Conservation (phyloP, 129 eudicot species). For the sunflower (Helianthus annuus) region DNA sequence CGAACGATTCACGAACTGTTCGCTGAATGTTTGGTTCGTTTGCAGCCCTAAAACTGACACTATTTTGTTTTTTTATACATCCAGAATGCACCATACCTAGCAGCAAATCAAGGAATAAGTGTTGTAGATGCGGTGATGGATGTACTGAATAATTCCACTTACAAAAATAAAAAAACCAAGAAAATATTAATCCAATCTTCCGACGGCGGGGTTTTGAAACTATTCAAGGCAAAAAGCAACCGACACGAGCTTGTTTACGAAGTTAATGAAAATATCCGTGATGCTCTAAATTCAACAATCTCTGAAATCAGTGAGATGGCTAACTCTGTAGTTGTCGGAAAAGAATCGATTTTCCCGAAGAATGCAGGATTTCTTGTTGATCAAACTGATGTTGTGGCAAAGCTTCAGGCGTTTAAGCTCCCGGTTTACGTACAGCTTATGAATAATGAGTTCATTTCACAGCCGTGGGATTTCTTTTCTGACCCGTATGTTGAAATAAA, state of each 20-base stretch:
- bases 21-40: no score
- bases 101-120: slow-evolving; percentile 59
- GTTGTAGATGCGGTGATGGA: slow-evolving; percentile 64
- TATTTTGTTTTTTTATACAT: slow-evolving; percentile 7
- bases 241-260: slow-evolving; percentile 65
- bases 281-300: slow-evolving; percentile 56
- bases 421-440: slow-evolving; percentile 67
- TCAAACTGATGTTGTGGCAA: slow-evolving; percentile 56
- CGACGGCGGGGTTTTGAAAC: slow-evolving; percentile 61
- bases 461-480: slow-evolving; percentile 90
- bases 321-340: slow-evolving; percentile 61
- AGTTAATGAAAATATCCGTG: slow-evolving; percentile 64
- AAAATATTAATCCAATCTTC: slow-evolving; percentile 70
- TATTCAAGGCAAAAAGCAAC: slow-evolving; percentile 49
- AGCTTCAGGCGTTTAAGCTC: slow-evolving; percentile 64
- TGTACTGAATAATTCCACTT: slow-evolving; percentile 49
- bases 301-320: slow-evolving; percentile 64
- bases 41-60: not conserved
- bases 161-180: slow-evolving; percentile 43
- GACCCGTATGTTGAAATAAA: slow-evolving; percentile 75
- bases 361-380: slow-evolving; percentile 48
- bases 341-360: slow-evolving; percentile 55
- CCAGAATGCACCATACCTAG: slow-evolving; percentile 87
- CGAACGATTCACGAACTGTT: no score
- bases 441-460: slow-evolving; percentile 76